A percentile compares a stretch with the other conserved stretches of the same genome.
These are phyloP conservation scores for Pinus tabuliformis DNA, from an alignment of 75 land plant species.

Conservation along the genomic window DNA sequence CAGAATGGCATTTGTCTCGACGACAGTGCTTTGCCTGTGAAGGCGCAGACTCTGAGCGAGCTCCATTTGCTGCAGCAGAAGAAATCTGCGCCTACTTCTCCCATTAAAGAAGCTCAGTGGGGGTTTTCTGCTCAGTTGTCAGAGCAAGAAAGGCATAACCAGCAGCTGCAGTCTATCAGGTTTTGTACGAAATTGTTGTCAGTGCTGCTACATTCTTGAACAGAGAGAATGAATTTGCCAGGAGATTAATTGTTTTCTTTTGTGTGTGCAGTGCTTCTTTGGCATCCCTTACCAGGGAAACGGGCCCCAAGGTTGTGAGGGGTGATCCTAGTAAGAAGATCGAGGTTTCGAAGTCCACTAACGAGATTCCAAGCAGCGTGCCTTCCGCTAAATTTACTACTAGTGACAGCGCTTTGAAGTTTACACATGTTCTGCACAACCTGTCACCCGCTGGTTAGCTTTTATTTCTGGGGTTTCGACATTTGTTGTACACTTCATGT, in stretches of 20 bases:
- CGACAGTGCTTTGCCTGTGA: constrained; percentile 70
- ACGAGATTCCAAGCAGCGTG: neutral
- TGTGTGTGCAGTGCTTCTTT: constrained; percentile 63
- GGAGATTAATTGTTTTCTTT: too few relatives aligned
- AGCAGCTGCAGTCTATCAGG: constrained; percentile 93
- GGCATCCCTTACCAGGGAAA: constrained; percentile 82
- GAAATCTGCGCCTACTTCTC: constrained; percentile 70
- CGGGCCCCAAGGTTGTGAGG: constrained; percentile 75
- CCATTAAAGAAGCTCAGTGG: constrained; percentile 19
- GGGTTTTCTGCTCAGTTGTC: constrained; percentile 21
- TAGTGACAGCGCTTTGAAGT: constrained; percentile 86
- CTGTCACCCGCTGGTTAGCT: constrained; percentile 77
- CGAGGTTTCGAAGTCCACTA: constrained; percentile 17
- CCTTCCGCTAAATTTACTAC: constrained; percentile 14
- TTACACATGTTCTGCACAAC: constrained; percentile 90
- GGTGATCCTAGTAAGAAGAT: constrained; percentile 70
- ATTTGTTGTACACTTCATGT: too few relatives aligned
- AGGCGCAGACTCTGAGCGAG: constrained; percentile 76
- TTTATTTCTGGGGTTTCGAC: neutral
- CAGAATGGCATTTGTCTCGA: constrained; percentile 61
- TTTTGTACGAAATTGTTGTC: constrained; percentile 2
- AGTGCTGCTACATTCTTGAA: neutral
- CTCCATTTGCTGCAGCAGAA: constrained; percentile 88
- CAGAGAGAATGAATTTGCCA: too few relatives aligned
- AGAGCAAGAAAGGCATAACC: constrained; percentile 62